These are phyloP conservation scores for Lecanicillium sp. DNA, from an alignment of 2,329 filamentous ascomycete genomes.

Conservation along the genomic window DNA sequence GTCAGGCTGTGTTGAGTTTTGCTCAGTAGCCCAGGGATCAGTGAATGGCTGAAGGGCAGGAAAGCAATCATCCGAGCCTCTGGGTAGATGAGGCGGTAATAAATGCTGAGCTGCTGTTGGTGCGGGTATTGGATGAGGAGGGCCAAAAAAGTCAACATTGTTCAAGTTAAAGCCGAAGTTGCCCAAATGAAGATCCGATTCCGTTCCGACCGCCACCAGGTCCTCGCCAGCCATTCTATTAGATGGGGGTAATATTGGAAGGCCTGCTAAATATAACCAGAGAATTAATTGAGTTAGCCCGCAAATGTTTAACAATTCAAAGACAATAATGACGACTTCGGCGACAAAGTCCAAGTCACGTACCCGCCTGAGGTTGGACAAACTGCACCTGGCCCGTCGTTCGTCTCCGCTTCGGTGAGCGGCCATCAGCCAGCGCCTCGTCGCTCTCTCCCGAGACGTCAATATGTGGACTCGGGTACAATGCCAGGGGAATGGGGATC, in stretches of 20 bases:
- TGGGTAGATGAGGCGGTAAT: conserved; percentile 11
- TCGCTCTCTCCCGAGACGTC: conserved; percentile 9
- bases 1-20: neutral
- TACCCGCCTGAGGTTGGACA: conserved; percentile 27
- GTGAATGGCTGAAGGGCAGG: conserved; percentile 1
- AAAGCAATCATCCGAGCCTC: neutral
- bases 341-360: conserved; percentile 14
- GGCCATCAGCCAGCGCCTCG: conserved; percentile 13
- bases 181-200: conserved; percentile 20
- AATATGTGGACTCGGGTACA: neutral
- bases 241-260: conserved; percentile 5
- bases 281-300: conserved; percentile 2
- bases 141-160: conserved; percentile 21
- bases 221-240: neutral
- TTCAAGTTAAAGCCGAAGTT: conserved; percentile 28
- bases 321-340: conserved; percentile 3
- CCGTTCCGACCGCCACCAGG: conserved; percentile 8
- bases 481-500: too few relatives aligned
- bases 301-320: neutral
- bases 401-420: conserved; percentile 29
- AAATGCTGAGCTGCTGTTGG: conserved; percentile 17
- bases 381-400: conserved; percentile 24
- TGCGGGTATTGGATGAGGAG: conserved; percentile 10
- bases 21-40: conserved; percentile 2
- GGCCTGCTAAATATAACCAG: conserved; percentile 2